Percentiles rank a stretch among this genome's conserved stretches.
These are phyloP conservation scores for Debaryomyces robertsiae DNA, from an alignment of 1,139 yeast genomes.

Conservation along the genomic window DNA sequence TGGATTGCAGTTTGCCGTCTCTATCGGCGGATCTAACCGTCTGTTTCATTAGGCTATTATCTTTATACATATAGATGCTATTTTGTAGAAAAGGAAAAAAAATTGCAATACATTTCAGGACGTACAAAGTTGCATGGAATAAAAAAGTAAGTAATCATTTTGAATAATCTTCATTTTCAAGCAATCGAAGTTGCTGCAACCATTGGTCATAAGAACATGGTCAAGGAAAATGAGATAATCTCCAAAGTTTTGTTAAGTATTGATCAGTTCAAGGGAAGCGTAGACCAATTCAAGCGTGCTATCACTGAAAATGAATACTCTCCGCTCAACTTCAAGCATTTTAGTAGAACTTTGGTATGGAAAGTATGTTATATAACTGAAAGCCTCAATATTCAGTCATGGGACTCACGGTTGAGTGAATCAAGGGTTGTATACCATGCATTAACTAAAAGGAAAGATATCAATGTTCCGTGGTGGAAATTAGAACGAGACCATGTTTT, in stretches of 20 bases:
- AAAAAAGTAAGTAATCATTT: neutral
- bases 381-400: conserved; percentile 36
- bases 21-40: conserved; percentile 46
- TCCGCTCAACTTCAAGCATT: conserved; percentile 23
- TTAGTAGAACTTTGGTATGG: conserved; percentile 42
- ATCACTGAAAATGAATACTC: conserved; percentile 38
- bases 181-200: neutral
- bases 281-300: conserved; percentile 32
- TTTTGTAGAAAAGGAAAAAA: neutral
- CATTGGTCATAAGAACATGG: conserved; percentile 16
- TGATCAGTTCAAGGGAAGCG: conserved; percentile 40
- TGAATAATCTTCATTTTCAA: neutral
- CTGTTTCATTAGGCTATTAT: conserved; percentile 7
- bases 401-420: conserved; percentile 34
- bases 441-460: conserved; percentile 32
- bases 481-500: conserved; percentile 35
- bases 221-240: conserved; percentile 41
- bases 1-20: conserved; percentile 50
- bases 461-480: conserved; percentile 44
- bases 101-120: conserved; percentile 1
- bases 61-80: conserved; percentile 2
- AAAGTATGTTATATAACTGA: conserved; percentile 42
- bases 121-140: neutral
- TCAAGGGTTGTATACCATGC: conserved; percentile 43
- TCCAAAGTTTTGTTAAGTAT: conserved; percentile 42